Evolutionary conservation across 225 moss, liverwort and hornwort species (phyloP).

Genomic region (Anthoceros angustus): DNA sequence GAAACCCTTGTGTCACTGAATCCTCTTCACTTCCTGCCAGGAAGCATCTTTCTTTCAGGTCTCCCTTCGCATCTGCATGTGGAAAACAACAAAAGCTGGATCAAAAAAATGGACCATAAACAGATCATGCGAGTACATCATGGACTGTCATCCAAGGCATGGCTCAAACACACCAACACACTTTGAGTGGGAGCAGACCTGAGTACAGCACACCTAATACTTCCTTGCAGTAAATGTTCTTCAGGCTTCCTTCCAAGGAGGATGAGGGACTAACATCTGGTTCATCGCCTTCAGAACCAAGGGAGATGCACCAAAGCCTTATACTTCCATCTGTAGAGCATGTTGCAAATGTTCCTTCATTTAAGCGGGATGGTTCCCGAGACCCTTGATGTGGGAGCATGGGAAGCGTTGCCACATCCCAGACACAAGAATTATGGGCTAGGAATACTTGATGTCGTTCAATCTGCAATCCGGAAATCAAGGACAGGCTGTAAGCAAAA

Average conservation of each 20-base stretch:
- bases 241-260: slow-evolving; percentile 17
- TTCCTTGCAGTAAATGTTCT: slow-evolving; percentile 54
- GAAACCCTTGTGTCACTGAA: slow-evolving; percentile 34
- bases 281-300: slow-evolving; percentile 22
- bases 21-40: slow-evolving; percentile 24
- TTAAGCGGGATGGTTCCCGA: slow-evolving; percentile 26
- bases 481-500: neutral
- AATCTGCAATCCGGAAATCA: slow-evolving; percentile 18
- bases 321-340: slow-evolving; percentile 67
- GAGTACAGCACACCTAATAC: slow-evolving; percentile 50
- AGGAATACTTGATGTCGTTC: slow-evolving; percentile 44
- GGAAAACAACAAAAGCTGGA: neutral
- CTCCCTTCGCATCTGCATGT: slow-evolving; percentile 24
- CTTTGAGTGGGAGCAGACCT: slow-evolving; percentile 18
- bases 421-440: slow-evolving; percentile 55
- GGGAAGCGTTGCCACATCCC: slow-evolving; percentile 55
- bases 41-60: slow-evolving; percentile 25
- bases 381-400: slow-evolving; percentile 28
- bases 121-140: neutral
- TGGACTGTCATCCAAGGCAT: too few species aligned
- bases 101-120: neutral
- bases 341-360: slow-evolving; percentile 43
- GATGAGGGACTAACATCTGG: slow-evolving; percentile 12
- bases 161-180: too few species aligned
- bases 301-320: slow-evolving; percentile 49